Conservation (phyloP, 176 grass and related monocot species). For the Melocanna baccifera region DNA sequence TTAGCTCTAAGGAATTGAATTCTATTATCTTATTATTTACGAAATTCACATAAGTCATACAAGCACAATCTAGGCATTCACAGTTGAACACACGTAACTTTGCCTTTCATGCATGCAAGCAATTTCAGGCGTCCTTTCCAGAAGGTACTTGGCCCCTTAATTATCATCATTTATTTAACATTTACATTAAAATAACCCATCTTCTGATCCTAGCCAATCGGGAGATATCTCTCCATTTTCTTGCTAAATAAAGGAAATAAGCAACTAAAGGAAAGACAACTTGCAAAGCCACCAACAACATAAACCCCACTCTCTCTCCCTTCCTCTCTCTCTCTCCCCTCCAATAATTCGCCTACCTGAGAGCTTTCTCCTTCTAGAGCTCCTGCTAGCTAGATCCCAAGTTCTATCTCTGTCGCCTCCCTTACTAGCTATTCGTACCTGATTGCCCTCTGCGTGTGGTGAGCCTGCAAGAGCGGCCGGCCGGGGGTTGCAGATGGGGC, state of each 20-base stretch:
- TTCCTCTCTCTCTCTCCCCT: constrained; percentile 29
- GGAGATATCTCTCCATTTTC: constrained; percentile 28
- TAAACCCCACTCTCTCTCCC: constrained; percentile 11
- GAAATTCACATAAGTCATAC: not conserved
- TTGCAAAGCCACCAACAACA: constrained; percentile 40
- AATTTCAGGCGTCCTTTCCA: constrained; percentile 36
- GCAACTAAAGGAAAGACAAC: constrained; percentile 37
- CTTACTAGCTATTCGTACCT: not conserved
- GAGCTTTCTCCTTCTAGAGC: constrained; percentile 24
- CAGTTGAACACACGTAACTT: not conserved
- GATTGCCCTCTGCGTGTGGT: not conserved
- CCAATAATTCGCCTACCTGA: constrained; percentile 33
- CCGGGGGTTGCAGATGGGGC: constrained; percentile 53
- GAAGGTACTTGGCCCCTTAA: constrained; percentile 25
- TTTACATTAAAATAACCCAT: constrained; percentile 38
- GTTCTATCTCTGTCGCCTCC: constrained; percentile 16
- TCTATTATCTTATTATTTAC: not conserved
- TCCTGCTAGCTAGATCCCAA: constrained; percentile 22
- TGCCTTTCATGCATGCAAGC: constrained; percentile 12
- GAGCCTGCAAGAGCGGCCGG: not conserved
- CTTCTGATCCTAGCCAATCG: constrained; percentile 34
- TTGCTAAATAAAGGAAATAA: constrained; percentile 54
- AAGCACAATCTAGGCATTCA: not conserved
- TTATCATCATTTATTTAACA: constrained; percentile 26
- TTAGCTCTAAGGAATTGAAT: not conserved